Conservation (phyloP, 164 flowering plant genomes). For the Platanus orientalis region DNA sequence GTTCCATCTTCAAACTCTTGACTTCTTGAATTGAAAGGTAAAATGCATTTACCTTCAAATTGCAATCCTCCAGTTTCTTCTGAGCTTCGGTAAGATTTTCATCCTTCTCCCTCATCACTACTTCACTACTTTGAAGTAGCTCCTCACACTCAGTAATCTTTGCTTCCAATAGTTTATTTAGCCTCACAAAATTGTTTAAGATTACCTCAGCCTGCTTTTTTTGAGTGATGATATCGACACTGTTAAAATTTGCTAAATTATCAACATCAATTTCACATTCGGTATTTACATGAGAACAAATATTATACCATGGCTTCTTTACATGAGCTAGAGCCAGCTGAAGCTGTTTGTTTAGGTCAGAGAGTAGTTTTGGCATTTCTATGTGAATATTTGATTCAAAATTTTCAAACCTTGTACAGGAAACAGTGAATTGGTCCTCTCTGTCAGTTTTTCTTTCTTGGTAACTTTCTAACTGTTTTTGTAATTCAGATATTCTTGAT, state of each 20-base stretch:
- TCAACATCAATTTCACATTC: constrained; percentile 14
- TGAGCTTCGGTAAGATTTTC: constrained; percentile 15
- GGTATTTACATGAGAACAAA: constrained; percentile 9
- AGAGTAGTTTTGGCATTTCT: constrained; percentile 19
- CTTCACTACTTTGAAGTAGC: constrained; percentile 17
- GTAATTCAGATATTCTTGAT: constrained; percentile 23
- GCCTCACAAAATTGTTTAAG: constrained; percentile 22
- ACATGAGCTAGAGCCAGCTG: constrained; percentile 29
- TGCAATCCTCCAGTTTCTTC: constrained; percentile 20
- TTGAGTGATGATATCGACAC: constrained; percentile 14
- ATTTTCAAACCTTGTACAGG: constrained; percentile 9
- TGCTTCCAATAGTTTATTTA: constrained; percentile 36
- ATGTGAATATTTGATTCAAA: constrained; percentile 10
- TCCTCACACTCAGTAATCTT: constrained; percentile 27
- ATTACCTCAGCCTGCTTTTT: constrained; percentile 27
- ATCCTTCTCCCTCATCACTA: constrained; percentile 16
- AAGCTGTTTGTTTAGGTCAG: constrained; percentile 32
- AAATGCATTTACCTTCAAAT: constrained; percentile 10
- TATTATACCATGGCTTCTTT: constrained; percentile 24
- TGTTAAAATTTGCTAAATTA: constrained; percentile 12
- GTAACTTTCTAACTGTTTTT: constrained; percentile 24
- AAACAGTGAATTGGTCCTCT: constrained; percentile 8
- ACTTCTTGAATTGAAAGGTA: constrained; percentile 23
- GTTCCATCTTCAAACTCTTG: constrained; percentile 22
- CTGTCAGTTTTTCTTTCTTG: constrained; percentile 19